Base-by-base conservation (phyloP, 2,329 filamentous ascomycete genomes). In the Arthrocladium fulminans region DNA sequence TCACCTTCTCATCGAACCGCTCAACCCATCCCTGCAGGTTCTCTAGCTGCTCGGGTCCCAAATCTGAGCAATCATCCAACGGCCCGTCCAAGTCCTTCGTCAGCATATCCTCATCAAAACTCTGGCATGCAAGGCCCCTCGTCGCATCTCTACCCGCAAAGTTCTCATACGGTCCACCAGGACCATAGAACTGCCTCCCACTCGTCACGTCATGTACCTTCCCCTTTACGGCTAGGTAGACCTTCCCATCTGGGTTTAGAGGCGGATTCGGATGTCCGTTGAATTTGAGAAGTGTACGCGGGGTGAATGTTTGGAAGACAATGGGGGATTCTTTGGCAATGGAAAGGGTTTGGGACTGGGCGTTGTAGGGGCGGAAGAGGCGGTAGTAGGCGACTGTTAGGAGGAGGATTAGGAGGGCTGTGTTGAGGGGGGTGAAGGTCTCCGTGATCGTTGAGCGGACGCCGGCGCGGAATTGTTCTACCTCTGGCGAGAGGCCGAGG, bases 101-200 rank as follows among this genome's bases (percentile, higher is more conserved):
- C 69, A 97, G 71, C 88, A 97, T 94, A 5, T 89, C 85, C 73
- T 86, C 80, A 64, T 96, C 92, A 66, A 98, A 97, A 70, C 87
- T 94, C 51, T 89, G 87, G 66, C 80, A 86, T 1, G 92, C 90
- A 51, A 98, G 71, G 1, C 92, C 92, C 45, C 90, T 77, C 55
- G 80, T 88, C 17, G 92, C 92, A 67, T 98, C 92, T 32, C 89
- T 75, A 0, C 92, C 92, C 0, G 92, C 92, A 63, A 98, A 98
- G 71, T 97, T 97, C 66, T 83, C 83, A 67, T 98, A 98, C 1
- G 90, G 88, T 0, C 90, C 90, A 10, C 88, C 89, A 17, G 92
- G 92, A 3, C 92, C 92, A 70, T 98, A 98, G 68, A 97, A 97
- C 72, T 94, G 89, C 61, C 84, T 80, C 20, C 92, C 90, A 12